Evolutionary conservation across 1,284 basidiomycete genomes (phyloP).

Genomic region (Trametes hirsuta): DNA sequence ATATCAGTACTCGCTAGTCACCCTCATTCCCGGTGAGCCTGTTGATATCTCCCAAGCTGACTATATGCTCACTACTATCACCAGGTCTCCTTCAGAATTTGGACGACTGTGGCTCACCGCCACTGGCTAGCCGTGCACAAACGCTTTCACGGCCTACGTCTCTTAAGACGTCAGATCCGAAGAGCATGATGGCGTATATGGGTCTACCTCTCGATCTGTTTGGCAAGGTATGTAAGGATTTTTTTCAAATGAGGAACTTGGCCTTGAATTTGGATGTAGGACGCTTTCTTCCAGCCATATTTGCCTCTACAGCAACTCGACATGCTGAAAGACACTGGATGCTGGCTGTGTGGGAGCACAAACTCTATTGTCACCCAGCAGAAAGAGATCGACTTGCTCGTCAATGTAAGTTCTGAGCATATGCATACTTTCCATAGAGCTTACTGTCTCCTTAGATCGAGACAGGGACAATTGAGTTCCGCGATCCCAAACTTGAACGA

Average conservation of each 20-base stretch:
- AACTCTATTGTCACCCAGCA: conserved; percentile 97
- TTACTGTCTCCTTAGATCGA: conserved; percentile 62
- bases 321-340: conserved; percentile 76
- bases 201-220: conserved; percentile 91
- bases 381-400: conserved; percentile 88
- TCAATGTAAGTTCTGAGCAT: conserved; percentile 66
- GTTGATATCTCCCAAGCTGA: not conserved
- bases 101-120: conserved; percentile 91
- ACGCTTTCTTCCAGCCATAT: conserved; percentile 98
- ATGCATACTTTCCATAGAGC: not conserved
- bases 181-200: conserved; percentile 89
- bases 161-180: conserved; percentile 87
- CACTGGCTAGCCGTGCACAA: conserved; percentile 72
- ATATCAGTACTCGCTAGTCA: conserved; percentile 94
- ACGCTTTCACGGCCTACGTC: conserved; percentile 77
- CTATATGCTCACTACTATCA: not conserved
- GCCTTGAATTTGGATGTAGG: conserved; percentile 44
- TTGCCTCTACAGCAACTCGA: conserved; percentile 96
- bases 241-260: not conserved
- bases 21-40: conserved; percentile 72
- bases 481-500: conserved; percentile 80
- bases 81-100: conserved; percentile 84
- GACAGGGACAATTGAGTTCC: conserved; percentile 82
- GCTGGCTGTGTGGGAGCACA: conserved; percentile 93
- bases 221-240: conserved; percentile 59